Evolutionary conservation across 371 early-diverging fungal species (phyloP).

Genomic region (Syncephalastrum racemosum): DNA sequence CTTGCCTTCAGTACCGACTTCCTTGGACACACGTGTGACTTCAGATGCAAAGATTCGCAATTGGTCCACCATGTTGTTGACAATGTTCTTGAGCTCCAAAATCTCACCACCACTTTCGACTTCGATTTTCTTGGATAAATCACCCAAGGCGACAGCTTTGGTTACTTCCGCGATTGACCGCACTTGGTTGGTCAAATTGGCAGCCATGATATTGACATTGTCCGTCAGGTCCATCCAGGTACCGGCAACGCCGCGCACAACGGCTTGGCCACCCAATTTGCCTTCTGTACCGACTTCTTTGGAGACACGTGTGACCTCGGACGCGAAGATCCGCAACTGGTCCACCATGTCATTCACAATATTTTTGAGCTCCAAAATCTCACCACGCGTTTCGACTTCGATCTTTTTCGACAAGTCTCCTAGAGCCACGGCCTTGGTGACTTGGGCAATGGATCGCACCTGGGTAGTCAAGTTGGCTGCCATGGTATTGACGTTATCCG

Average conservation of each 20-base stretch:
- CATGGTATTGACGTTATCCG: conserved; percentile 23
- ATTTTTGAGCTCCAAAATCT: conserved; percentile 40
- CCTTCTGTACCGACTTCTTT: conserved; percentile 31
- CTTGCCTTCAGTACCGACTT: conserved; percentile 42
- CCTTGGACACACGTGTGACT: conserved; percentile 46
- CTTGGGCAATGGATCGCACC: conserved; percentile 39
- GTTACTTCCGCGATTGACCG: conserved; percentile 46
- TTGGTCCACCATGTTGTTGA: conserved; percentile 33
- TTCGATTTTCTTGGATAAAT: conserved; percentile 35
- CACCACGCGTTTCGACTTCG: conserved; percentile 47
- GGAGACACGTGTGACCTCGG: conserved; percentile 52
- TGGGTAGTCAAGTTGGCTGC: conserved; percentile 38
- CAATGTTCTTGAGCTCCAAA: conserved; percentile 33
- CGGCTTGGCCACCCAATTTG: conserved; percentile 25
- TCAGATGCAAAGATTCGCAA: conserved; percentile 32
- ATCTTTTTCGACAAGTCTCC: conserved; percentile 58
- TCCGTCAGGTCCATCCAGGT: conserved; percentile 42
- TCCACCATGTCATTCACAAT: conserved; percentile 54
- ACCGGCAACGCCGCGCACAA: conserved; percentile 31
- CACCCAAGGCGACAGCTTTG: conserved; percentile 40
- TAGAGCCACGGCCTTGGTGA: conserved; percentile 37
- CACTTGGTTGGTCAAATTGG: conserved; percentile 50
- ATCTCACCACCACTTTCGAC: conserved; percentile 38
- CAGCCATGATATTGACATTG: conserved; percentile 41
- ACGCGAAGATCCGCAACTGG: conserved; percentile 49